Percentiles rank a stretch among this genome's conserved stretches.
These are phyloP conservation scores for Lotus japonicus DNA, from an alignment of 306 rosid species.

Conservation along the genomic window DNA sequence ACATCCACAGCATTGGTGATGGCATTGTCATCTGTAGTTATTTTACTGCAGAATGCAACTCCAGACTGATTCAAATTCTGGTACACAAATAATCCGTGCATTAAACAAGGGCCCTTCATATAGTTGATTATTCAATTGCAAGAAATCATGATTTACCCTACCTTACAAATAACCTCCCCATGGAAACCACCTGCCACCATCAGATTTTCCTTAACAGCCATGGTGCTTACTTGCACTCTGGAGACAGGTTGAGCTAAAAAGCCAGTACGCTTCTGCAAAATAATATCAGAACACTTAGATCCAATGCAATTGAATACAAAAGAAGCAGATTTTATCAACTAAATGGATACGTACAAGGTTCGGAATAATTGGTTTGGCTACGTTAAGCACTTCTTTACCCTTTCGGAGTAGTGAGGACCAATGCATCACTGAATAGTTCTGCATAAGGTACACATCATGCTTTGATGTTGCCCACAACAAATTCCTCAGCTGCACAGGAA, in stretches of 20 bases:
- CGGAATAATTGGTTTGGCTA: constrained; percentile 64
- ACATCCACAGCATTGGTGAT: constrained; percentile 90
- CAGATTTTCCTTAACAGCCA: constrained; percentile 81
- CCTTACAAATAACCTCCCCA: constrained; percentile 98
- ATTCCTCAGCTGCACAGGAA: constrained; percentile 69
- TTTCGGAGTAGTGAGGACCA: constrained; percentile 68
- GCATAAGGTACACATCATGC: constrained; percentile 93
- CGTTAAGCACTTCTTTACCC: constrained; percentile 79
- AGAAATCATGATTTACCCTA: constrained; percentile 18
- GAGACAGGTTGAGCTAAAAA: constrained; percentile 52
- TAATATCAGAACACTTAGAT: not conserved
- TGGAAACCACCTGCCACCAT: constrained; percentile 89
- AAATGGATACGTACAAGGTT: constrained; percentile 43
- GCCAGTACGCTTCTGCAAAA: constrained; percentile 48
- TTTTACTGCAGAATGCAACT: constrained; percentile 75
- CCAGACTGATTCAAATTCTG: constrained; percentile 69
- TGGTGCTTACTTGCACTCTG: constrained; percentile 91
- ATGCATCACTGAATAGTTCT: constrained; percentile 88
- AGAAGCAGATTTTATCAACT: not conserved
- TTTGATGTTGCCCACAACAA: constrained; percentile 92
- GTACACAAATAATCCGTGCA: not conserved
- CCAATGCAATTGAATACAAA: constrained; percentile 8
- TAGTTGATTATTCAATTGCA: not conserved
- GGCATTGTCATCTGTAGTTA: constrained; percentile 70
- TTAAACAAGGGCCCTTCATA: not conserved